phyloP scores from a whole-genome alignment of 2,329 filamentous ascomycete genomes.

The Aspergillus latus region DNA sequence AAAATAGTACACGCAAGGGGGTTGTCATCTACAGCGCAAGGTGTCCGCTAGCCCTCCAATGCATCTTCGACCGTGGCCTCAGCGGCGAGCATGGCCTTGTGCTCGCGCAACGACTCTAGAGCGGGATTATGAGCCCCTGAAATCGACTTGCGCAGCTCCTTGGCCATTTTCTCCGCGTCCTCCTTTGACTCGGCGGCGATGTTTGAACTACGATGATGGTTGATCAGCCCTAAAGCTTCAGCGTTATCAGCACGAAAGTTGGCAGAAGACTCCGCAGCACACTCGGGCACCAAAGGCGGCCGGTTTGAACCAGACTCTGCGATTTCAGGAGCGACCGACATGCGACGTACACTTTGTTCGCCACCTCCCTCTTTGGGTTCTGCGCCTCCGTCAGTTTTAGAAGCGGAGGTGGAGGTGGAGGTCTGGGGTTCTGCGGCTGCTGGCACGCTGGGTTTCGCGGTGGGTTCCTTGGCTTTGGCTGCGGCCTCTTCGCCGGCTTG shows the following conservation, averaged over 20 bases:
- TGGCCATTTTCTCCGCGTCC: slow-evolving; percentile 35
- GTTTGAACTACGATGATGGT: slow-evolving; percentile 40
- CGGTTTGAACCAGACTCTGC: slow-evolving; percentile 26
- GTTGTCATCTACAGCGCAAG: not conserved
- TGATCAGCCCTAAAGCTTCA: slow-evolving; percentile 36
- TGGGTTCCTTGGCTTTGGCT: slow-evolving; percentile 36
- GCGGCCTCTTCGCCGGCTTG: slow-evolving; percentile 46
- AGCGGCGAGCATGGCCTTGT: slow-evolving; percentile 24
- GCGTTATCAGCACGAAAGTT: slow-evolving; percentile 41
- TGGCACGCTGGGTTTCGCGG: slow-evolving; percentile 16
- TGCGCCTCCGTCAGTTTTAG: not conserved
- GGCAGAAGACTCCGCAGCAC: slow-evolving; percentile 39
- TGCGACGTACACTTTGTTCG: slow-evolving; percentile 25
- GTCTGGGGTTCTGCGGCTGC: slow-evolving; percentile 10
- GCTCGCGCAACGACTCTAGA: slow-evolving; percentile 31
- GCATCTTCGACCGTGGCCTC: slow-evolving; percentile 30
- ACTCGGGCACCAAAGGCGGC: slow-evolving; percentile 36
- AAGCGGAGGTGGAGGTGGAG: slow-evolving; percentile 15
- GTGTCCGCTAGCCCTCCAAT: slow-evolving; percentile 11
- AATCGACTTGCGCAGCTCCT: slow-evolving; percentile 41
- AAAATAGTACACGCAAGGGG: not conserved
- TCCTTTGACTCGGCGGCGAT: slow-evolving; percentile 35
- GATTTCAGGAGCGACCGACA: slow-evolving; percentile 35
- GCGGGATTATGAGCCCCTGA: slow-evolving; percentile 29
- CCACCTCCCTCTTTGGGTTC: slow-evolving; percentile 18